These are phyloP conservation scores for Auricularia cornea DNA, from an alignment of 768 basidiomycete species.

Conservation along the genomic window DNA sequence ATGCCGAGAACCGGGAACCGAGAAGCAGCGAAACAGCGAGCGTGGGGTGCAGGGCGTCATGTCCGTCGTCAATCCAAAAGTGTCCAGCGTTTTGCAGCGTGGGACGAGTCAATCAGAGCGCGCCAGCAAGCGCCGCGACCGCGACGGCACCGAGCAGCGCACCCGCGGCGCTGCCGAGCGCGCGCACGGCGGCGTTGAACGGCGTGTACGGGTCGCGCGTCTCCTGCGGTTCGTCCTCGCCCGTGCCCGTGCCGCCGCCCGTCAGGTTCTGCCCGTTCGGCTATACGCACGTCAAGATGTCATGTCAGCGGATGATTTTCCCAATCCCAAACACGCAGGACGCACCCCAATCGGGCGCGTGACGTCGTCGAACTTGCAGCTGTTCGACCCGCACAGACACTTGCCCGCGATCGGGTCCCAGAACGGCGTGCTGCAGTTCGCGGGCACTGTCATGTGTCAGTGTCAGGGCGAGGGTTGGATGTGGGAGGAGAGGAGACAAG, in stretches of 20 bases:
- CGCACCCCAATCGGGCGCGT: constrained; percentile 58
- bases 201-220: constrained; percentile 34
- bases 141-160: constrained; percentile 26
- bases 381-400: constrained; percentile 50
- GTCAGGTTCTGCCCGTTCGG: constrained; percentile 65
- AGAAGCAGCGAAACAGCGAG: no score
- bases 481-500: no score
- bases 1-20: no score
- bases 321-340: constrained; percentile 2
- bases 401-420: constrained; percentile 67
- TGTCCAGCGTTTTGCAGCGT: no score
- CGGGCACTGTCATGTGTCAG: constrained; percentile 37
- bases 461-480: no score
- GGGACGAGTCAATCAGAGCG: background rate
- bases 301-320: constrained; percentile 3
- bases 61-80: no score
- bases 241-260: constrained; percentile 44
- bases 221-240: constrained; percentile 16
- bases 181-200: constrained; percentile 34
- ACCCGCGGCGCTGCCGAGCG: constrained; percentile 28
- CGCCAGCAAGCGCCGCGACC: constrained; percentile 13
- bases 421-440: constrained; percentile 69
- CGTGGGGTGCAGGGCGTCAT: no score
- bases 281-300: constrained; percentile 21
- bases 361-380: constrained; percentile 56